Base-by-base conservation (phyloP, 2,329 filamentous ascomycete genomes). In the Neocucurbitaria cava region DNA sequence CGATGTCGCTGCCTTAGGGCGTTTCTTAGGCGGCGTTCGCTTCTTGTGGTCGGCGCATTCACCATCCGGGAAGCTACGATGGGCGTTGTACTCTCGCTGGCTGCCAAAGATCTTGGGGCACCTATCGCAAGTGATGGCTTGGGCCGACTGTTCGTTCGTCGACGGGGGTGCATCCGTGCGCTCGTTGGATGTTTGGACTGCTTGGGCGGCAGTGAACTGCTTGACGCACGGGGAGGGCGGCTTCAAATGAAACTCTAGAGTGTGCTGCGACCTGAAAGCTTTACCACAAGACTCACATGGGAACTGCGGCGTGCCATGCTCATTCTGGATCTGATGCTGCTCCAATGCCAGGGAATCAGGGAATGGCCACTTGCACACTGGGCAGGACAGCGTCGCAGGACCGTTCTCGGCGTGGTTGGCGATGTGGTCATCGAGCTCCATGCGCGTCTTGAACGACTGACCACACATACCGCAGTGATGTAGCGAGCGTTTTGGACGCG, bases 261-360 rank as follows among this genome's bases (percentile, higher is more conserved):
- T 33, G 8, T 20, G 30, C 20, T 39, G 26, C 3, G 49, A 46
- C 18, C 47, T 8, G 33, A 60, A 59, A 11, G 13, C 9, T 21
- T 55, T 20, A 1, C 36, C 30, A 38, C 57, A 61, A 6, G 52
- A 49, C 3, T 55, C 54, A 35, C 52, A 61, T 10, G 17, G 2
- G 20, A 52, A 44, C 2, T 33, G 15, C 3, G 26, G 6, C 18
- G 39, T 17, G 6, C 23, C 24, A 42, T 71, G 67, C 5, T 59
- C 55, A 10, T 20, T 54, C 17, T 44, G 26, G 13, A 56, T 49
- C 30, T 49, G 44, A 33, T 72, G 70, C 0, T 50, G 26, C 30
- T 71, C 68, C 0, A 72, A 60, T 0, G 57, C 57, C n/a, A 63
- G 45, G 2, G 54, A 52, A 50, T 70, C 64, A 10, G 47, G 23